A percentile compares a stretch with the other conserved stretches of the same genome.
Conservation (phyloP, 164 flowering plant genomes). For the Magnolia officinalis region DNA sequence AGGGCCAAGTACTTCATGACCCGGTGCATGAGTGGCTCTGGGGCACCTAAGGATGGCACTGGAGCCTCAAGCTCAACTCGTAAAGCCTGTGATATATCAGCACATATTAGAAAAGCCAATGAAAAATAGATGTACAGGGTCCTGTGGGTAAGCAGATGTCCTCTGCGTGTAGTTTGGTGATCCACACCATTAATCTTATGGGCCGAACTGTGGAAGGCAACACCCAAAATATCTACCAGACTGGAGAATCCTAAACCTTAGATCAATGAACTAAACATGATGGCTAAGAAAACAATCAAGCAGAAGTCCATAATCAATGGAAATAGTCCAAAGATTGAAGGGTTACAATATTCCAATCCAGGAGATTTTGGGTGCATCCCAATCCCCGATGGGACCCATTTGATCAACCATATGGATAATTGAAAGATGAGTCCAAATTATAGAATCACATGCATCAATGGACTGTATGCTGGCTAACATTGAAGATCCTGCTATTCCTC, state of each 20-base stretch:
- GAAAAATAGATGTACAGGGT: neutral
- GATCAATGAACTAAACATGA: neutral
- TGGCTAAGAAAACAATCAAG: too few species aligned
- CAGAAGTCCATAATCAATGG: too few species aligned
- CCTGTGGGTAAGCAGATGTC: neutral
- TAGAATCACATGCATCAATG: too few species aligned
- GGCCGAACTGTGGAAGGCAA: neutral
- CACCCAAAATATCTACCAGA: neutral
- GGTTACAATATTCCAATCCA: too few species aligned
- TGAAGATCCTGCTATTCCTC: too few species aligned
- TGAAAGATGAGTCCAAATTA: neutral
- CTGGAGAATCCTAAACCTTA: neutral
- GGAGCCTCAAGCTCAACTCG: constrained; percentile 68
- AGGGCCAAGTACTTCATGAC: constrained; percentile 77
- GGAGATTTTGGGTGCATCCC: neutral
- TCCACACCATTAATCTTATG: neutral
- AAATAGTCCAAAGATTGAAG: too few species aligned
- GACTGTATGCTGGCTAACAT: too few species aligned
- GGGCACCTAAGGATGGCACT: constrained; percentile 47
- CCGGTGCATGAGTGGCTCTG: constrained; percentile 85
- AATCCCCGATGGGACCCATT: neutral
- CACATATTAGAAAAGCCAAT: neutral
- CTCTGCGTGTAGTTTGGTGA: neutral
- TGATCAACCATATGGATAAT: neutral
- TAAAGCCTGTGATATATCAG: constrained; percentile 52